Percentiles rank a stretch among this genome's conserved stretches.
Conservation (phyloP, 1,284 basidiomycete genomes). For the Ustilago sp. region DNA sequence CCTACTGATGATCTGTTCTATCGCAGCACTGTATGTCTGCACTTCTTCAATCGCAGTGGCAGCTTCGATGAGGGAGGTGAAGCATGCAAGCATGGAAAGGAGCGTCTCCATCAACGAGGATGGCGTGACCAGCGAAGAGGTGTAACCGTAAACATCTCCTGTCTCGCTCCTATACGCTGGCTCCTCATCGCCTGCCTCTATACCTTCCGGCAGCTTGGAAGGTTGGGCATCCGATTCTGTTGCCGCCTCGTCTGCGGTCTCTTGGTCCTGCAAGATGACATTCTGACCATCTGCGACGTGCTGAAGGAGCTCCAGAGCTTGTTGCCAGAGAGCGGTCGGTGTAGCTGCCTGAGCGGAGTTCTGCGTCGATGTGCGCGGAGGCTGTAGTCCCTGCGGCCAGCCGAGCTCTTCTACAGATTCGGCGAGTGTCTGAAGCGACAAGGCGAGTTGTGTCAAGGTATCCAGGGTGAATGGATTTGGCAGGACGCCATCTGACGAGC, state of each 20-base stretch:
- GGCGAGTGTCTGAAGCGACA: conserved; percentile 40
- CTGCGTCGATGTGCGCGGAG: neutral
- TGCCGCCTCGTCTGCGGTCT: neutral
- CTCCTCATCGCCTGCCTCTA: conserved; percentile 5
- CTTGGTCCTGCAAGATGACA: conserved; percentile 36
- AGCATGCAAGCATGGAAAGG: conserved; percentile 31
- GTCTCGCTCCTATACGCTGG: neutral
- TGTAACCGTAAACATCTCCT: conserved; percentile 44
- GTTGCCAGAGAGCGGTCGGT: conserved; percentile 29
- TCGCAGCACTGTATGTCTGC: conserved; percentile 13
- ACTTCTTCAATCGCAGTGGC: conserved; percentile 15
- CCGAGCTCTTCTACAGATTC: conserved; percentile 51
- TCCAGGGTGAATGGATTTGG: conserved; percentile 54
- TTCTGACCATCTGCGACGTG: conserved; percentile 34
- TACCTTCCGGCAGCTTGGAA: neutral
- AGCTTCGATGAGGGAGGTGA: conserved; percentile 38
- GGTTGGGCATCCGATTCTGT: neutral
- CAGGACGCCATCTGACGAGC: conserved; percentile 8
- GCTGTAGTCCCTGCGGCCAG: conserved; percentile 30
- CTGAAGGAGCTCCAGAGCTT: conserved; percentile 27
- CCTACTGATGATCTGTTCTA: conserved; percentile 7
- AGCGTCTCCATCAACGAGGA: conserved; percentile 49
- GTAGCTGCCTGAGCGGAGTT: neutral
- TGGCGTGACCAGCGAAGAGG: conserved; percentile 53
- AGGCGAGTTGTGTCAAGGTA: conserved; percentile 40